These are phyloP conservation scores for Cercospora zeae-maydis DNA, from an alignment of 2,329 filamentous ascomycete genomes.

Conservation along the genomic window DNA sequence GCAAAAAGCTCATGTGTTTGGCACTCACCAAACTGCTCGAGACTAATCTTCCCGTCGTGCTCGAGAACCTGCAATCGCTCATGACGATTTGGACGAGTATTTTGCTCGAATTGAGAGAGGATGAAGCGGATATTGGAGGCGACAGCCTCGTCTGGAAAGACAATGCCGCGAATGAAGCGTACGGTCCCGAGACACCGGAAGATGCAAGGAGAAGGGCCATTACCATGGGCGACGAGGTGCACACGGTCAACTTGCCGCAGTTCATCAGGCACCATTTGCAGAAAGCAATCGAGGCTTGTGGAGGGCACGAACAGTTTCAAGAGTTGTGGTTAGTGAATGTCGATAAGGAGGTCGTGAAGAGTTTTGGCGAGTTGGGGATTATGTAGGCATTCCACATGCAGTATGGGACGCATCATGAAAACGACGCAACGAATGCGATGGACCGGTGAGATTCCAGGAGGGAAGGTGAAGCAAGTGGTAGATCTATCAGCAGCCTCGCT, in stretches of 20 bases:
- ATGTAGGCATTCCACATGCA: slow-evolving; percentile 23
- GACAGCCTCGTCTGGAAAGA: slow-evolving; percentile 43
- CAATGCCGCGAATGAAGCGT: slow-evolving; percentile 10
- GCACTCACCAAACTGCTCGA: slow-evolving; percentile 70
- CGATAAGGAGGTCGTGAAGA: slow-evolving; percentile 65
- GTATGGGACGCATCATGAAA: not conserved
- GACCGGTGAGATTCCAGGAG: not conserved
- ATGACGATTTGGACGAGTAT: slow-evolving; percentile 73
- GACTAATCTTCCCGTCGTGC: slow-evolving; percentile 50
- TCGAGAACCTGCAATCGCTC: slow-evolving; percentile 61
- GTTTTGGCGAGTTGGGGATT: slow-evolving; percentile 51
- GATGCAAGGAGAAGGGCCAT: slow-evolving; percentile 49
- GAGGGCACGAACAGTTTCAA: slow-evolving; percentile 65
- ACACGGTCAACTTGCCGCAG: slow-evolving; percentile 59
- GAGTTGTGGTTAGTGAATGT: slow-evolving; percentile 69
- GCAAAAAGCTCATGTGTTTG: slow-evolving; percentile 69
- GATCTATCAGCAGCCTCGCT: not conserved
- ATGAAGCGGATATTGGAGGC: slow-evolving; percentile 28
- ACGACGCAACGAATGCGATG: not conserved
- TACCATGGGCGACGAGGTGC: slow-evolving; percentile 61
- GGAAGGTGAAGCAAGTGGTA: not conserved
- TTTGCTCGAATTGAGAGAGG: slow-evolving; percentile 61
- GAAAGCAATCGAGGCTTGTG: slow-evolving; percentile 56
- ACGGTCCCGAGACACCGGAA: slow-evolving; percentile 42
- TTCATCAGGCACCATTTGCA: slow-evolving; percentile 64